Evolutionary conservation across 305 asterid genomes (phyloP), one percentile per base, ranked within the genome.

Genomic region (Fraxinus baroniana): DNA sequence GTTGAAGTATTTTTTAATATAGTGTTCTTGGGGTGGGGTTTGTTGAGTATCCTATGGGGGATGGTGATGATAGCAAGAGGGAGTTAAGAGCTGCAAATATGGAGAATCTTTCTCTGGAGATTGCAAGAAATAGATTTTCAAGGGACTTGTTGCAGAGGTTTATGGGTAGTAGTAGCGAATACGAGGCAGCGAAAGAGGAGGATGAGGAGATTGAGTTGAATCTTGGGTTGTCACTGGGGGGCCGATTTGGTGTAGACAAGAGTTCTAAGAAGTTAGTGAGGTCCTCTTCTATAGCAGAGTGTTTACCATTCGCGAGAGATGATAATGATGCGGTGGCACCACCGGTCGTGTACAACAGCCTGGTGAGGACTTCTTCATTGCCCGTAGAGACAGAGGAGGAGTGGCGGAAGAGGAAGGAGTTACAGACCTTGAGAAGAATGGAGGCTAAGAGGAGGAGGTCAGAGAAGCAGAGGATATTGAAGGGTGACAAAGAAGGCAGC

Each of bases 141-240:
- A 88, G 97, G 35, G 94, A 94, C 86, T 82, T 93, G 35, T 82
- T 93, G 90, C 91, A 91, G 84, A 91, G 97, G 83, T 94, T 94
- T 55, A 89, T 85, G 93, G 98, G 91, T 3, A 80, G 87, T 64
- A 78, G 80, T 36, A 79, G 86, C n/a, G 87, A 66, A 15, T 77
- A 57, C 68, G 89, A 82, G 76, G 88, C 37, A 6, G 70, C 17
- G 1, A 77, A 77, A 18, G 84, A 80, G 49, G 86, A 79, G 18
- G 90, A 78, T 8, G 91, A 79, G 4, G 94, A 88, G 74, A 74
- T 93, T 44, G 99, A 95, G 88, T 82, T 95, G 94, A 95, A 89
- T 90, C 98, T 95, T 18, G 99, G 99, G 24, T 86, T 95, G 81
- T 95, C 99, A 71, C 83, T 95, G 82, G 98, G 98, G 55, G 99